Percentiles rank a stretch among this genome's conserved stretches.
Evolutionary conservation across 306 rosid genomes (phyloP).

Genomic region (Sophora flavescens): DNA sequence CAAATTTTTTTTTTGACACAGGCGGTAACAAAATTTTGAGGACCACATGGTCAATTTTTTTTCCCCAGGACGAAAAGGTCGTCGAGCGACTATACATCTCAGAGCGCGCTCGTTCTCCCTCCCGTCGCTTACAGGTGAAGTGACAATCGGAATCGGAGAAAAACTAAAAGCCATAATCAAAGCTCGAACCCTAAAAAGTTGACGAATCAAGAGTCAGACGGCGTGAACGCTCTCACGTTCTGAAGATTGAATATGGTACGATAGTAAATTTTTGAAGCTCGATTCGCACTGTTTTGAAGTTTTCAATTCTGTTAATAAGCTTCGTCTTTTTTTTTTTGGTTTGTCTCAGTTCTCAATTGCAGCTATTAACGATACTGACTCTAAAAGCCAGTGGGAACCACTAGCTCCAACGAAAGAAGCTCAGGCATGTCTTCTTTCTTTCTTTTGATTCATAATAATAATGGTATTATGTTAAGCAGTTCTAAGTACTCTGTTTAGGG

Average conservation of each 20-base stretch:
- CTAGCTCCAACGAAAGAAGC: constrained; percentile 98
- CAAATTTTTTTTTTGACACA: too few relatives aligned
- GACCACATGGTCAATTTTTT: too few relatives aligned
- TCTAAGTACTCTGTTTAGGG: constrained; percentile 10
- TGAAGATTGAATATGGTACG: constrained; percentile 44
- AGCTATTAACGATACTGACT: constrained; percentile 90
- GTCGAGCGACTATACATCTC: too few relatives aligned
- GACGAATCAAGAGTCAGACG: background rate
- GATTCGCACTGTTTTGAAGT: constrained; percentile 23
- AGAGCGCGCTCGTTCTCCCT: constrained; percentile 42
- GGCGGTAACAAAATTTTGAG: too few relatives aligned
- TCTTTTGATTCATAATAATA: background rate
- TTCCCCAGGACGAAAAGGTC: too few relatives aligned
- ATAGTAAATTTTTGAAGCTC: constrained; percentile 5
- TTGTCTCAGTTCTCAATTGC: constrained; percentile 84
- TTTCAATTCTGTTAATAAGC: background rate
- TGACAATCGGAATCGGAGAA: constrained; percentile 20
- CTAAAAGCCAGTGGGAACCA: constrained; percentile 88
- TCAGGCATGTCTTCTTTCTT: constrained; percentile 62
- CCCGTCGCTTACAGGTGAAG: constrained; percentile 2
- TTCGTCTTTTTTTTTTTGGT: background rate
- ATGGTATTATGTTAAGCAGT: constrained; percentile 6
- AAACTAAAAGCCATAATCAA: constrained; percentile 16
- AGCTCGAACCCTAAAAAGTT: constrained; percentile 46
- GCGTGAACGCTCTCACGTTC: constrained; percentile 4